Base-by-base conservation (phyloP, 306 rosid species). In the Elaeagnus macrophylla region DNA sequence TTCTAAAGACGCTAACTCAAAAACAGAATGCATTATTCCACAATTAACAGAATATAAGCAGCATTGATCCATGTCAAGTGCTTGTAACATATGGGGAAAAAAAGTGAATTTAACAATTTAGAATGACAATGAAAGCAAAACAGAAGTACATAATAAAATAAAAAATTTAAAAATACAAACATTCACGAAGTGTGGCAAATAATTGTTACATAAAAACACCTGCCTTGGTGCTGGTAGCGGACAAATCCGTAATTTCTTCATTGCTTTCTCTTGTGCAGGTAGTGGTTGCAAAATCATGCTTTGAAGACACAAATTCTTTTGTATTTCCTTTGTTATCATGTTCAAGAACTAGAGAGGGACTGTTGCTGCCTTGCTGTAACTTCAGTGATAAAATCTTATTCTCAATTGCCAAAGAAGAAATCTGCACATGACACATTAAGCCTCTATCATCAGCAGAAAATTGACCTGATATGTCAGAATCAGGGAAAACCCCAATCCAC, bases 351-450 rank as follows among this genome's bases (percentile, higher is more conserved):
- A 51, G 78, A 74, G 70, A 60, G 54, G 65, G 61, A 58, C 56
- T 58, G 52, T 56, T 77, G 59, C 66, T 54, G 41, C 65, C 55
- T 64, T 82, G 85, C 76, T 71, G 80, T 57, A 91, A 77, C 85
- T 87, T 84, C 57, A 58, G 61, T 14, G 57, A 57, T 81, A 87
- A 77, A 62, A 69, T 44, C 70, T 74, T 65, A 76, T 91, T 91
- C 82, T 91, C 88, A 72, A 62, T 67, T 53, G 81, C 72, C 54
- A 91, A 81, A 36, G 75, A 68, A 54, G 84, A 82, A 57, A 91
- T 58, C 99, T 91, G 88, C 79, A 65, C 37, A 66, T 37, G 60
- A 67, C 62, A 68, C 57, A 71, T 18, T 70, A 76, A 57, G 47
- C 48, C 41, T 38, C 52, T 69, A n/a, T 42, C 59, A 57, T 57